phyloP scores from a whole-genome alignment of 352 stramenopile species.

The Chloridella minuta region DNA sequence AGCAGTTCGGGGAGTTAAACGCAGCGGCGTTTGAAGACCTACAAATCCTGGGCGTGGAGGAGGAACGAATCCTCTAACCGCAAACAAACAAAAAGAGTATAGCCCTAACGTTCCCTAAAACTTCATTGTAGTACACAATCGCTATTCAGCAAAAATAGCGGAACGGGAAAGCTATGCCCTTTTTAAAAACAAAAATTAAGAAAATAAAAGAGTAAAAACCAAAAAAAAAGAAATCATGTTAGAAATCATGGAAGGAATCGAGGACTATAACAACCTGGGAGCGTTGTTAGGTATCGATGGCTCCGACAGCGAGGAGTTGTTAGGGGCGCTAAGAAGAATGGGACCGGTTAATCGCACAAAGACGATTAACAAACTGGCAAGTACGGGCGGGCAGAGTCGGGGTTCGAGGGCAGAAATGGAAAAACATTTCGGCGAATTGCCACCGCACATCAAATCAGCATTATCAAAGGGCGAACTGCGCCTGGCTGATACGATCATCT shows the following conservation, averaged over 20 bases:
- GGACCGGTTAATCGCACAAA: not conserved
- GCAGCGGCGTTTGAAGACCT: not conserved
- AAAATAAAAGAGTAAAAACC: not conserved
- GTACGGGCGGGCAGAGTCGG: not conserved
- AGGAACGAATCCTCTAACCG: not conserved
- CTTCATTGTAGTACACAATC: not conserved
- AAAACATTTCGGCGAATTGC: not conserved
- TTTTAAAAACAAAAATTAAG: not conserved
- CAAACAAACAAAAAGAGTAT: not conserved
- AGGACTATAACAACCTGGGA: not conserved
- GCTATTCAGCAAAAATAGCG: not conserved
- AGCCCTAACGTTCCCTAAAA: not conserved
- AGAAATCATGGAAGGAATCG: not conserved
- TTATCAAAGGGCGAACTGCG: not conserved
- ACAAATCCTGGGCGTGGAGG: not conserved
- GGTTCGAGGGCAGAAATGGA: not conserved
- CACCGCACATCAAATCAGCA: not conserved
- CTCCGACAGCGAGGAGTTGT: not conserved
- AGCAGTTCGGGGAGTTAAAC: too few species aligned
- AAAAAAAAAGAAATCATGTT: constrained; percentile 6
- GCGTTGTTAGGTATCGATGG: not conserved
- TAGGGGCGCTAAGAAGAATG: not conserved
- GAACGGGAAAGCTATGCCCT: not conserved
- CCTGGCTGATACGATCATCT: not conserved
- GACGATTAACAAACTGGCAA: not conserved